phyloP scores from a whole-genome alignment of 1,284 basidiomycete species.

The Dichomitus squalens region DNA sequence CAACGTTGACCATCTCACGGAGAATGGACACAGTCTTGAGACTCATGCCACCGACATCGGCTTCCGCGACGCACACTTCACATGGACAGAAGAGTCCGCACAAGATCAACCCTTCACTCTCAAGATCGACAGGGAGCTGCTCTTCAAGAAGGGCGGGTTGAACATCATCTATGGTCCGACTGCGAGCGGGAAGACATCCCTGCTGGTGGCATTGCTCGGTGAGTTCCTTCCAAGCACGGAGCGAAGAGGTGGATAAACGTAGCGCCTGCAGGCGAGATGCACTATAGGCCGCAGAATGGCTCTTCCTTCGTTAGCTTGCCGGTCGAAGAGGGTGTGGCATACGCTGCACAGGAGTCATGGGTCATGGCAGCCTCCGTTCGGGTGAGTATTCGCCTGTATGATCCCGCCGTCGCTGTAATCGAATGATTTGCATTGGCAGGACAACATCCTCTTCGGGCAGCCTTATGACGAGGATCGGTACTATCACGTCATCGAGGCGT shows the following conservation, averaged over 20 bases:
- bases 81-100: conserved; percentile 34
- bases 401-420: no score
- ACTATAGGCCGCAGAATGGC: conserved; percentile 49
- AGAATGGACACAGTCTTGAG: neutral
- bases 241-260: neutral
- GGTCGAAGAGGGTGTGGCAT: conserved; percentile 59
- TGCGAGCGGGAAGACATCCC: conserved; percentile 51
- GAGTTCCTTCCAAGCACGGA: neutral
- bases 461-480: conserved; percentile 44
- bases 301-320: conserved; percentile 68
- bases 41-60: conserved; percentile 32
- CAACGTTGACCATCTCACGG: conserved; percentile 7
- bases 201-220: conserved; percentile 57
- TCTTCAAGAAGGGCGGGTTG: conserved; percentile 56
- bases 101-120: conserved; percentile 44
- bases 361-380: conserved; percentile 54
- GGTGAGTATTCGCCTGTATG: conserved; percentile 22
- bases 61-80: conserved; percentile 41
- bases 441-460: conserved; percentile 46
- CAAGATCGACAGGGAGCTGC: conserved; percentile 49
- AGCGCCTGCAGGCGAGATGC: conserved; percentile 50
- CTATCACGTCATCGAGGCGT: conserved; percentile 36
- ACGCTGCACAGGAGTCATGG: conserved; percentile 78
- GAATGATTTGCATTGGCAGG: conserved; percentile 24
- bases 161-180: conserved; percentile 68